phyloP scores from a whole-genome alignment of 75 land plant genomes.

The Pinus taeda region DNA sequence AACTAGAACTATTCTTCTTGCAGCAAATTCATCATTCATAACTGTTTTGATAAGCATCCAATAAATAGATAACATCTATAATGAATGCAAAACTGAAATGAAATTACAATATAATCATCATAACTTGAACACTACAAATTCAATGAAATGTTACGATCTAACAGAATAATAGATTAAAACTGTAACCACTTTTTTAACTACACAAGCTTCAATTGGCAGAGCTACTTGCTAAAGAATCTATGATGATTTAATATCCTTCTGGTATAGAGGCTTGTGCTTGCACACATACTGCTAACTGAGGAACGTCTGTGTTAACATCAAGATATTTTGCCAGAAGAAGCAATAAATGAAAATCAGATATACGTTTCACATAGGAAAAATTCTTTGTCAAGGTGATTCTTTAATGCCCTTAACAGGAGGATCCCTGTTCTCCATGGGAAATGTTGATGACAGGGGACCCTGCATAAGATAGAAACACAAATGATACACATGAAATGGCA shows the following conservation, averaged over 20 bases:
- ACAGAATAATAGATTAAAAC: no score
- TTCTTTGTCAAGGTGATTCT: constrained; percentile 71
- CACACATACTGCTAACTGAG: constrained; percentile 81
- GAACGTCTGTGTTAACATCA: constrained; percentile 75
- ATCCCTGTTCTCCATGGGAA: constrained; percentile 88
- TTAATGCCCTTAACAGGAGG: constrained; percentile 51
- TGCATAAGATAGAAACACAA: constrained; percentile 27
- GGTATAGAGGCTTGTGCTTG: constrained; percentile 61
- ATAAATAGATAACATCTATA: no score
- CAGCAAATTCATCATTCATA: no score
- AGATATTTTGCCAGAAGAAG: constrained; percentile 73
- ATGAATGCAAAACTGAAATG: no score
- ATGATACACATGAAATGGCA: no score
- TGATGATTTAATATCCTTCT: constrained; percentile 87
- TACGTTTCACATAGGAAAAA: constrained; percentile 77
- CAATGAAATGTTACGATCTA: no score
- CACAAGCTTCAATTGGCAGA: constrained; percentile 6
- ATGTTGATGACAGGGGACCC: constrained; percentile 81
- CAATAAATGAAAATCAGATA: constrained; percentile 92
- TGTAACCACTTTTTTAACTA: no score
- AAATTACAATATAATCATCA: no score
- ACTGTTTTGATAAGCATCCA: no score
- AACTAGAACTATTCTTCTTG: no score
- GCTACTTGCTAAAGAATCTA: constrained; percentile 74
- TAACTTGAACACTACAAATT: no score